These are phyloP conservation scores for Westerdykella ornata DNA, from an alignment of 2,329 filamentous ascomycete genomes.

Conservation along the genomic window DNA sequence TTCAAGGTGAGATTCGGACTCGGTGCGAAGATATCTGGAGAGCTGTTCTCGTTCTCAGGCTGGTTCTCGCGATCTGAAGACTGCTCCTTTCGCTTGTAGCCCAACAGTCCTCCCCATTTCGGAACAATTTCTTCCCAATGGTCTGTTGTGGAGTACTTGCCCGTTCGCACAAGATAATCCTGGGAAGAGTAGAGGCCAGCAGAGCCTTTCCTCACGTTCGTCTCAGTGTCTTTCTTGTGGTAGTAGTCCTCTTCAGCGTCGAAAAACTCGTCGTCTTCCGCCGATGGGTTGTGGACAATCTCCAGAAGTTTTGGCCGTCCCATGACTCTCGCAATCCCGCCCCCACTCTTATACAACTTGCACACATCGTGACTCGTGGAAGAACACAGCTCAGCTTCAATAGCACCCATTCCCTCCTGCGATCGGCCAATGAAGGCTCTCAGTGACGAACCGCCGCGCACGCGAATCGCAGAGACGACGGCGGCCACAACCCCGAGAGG, in stretches of 20 bases:
- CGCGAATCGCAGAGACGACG: slow-evolving; percentile 27
- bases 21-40: no score
- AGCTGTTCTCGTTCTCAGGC: no score
- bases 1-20: no score
- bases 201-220: no score
- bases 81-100: no score
- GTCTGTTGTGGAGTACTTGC: no score
- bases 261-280: slow-evolving; percentile 16
- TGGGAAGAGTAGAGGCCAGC: no score
- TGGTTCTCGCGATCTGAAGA: no score
- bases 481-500: slow-evolving; percentile 40
- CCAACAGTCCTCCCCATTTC: no score
- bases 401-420: slow-evolving; percentile 28
- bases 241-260: neutral
- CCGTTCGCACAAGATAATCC: no score
- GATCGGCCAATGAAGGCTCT: slow-evolving; percentile 39
- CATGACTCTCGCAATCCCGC: slow-evolving; percentile 8
- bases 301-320: slow-evolving; percentile 18
- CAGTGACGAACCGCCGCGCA: slow-evolving; percentile 24
- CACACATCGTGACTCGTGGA: slow-evolving; percentile 31
- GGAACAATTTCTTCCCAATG: no score
- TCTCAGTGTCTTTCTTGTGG: slow-evolving; percentile 18
- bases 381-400: slow-evolving; percentile 39
- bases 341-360: slow-evolving; percentile 8
- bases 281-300: slow-evolving; percentile 3